Base-by-base conservation (phyloP, 2,329 filamentous ascomycete genomes). In the Colletotrichum chrysophilum region DNA sequence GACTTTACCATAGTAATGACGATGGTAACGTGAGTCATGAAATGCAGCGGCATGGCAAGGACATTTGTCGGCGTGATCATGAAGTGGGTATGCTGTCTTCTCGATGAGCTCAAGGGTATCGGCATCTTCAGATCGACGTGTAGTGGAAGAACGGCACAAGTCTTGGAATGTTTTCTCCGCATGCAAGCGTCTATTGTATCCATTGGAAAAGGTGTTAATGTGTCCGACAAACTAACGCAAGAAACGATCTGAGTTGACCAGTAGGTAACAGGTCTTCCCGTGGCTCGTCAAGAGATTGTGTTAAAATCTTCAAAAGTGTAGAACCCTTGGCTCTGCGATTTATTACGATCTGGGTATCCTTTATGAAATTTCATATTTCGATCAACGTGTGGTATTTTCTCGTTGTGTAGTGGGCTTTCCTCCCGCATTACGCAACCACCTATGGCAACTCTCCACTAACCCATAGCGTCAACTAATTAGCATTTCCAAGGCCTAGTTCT, bases 391-490 rank as follows among this genome's bases (percentile, higher is more conserved):
- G 14, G 34, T 36, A 36, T 36, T 36, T 36, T 36, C 34, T 36
- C 7, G 34, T 8, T 16, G 3, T 16, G 0, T 36, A 16, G 2
- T 36, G 0, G 34, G 34, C 14, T 16, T 43, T n/a, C 0, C 38
- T n/a, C 5, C n/a, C 9, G 18, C 18, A n/a, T 48, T n/a, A n/a
- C 38, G 8, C 38, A n/a, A 4, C 18, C 38, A 48, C 38, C 9
- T n/a, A 7, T 48, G 38, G 18, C 9, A 48, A 12, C 38, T n/a
- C 38, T 43, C 38, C 7, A 16, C 36, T 18, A 16, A 38, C 2
- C 36, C 16, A 38, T 0, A 38, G 0, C 36, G 0, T 18, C 36
- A 38, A 9, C 36, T 18, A 18, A 5, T 18, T 36, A 8, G 7
- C 0, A 14, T 38, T 38, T 16, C 14, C 16, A 38, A 38, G 36